Base-by-base conservation (phyloP, 2,329 filamentous ascomycete species). In the Sporothrix pseudoabietina region DNA sequence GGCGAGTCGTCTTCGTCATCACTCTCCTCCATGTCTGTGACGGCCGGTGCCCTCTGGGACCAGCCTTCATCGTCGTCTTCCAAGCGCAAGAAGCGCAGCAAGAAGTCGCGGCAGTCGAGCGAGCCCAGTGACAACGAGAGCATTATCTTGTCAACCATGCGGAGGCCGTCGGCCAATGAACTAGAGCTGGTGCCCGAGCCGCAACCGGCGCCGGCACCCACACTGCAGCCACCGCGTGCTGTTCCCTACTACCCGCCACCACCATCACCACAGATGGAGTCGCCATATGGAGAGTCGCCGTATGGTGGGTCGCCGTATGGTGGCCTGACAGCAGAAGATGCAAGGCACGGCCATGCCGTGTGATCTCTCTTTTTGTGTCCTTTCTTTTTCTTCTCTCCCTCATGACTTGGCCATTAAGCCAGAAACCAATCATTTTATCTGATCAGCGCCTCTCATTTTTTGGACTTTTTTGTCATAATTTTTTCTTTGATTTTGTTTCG, bases 51-150 rank as follows among this genome's bases (percentile, higher is more conserved):
- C 16, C 65, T 74, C 1, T 74, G 73, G 73, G 73, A 74, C 32
- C 61, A 55, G 7, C 69, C 72, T 74, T 76, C 9, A 71, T 72
- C 52, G 30, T 49, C 54, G n/a, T 63, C 54, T 22, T 32, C 41
- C 65, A 57, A 22, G 44, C 22, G 16, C 57, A 52, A 52, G 30
- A 35, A 49, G 19, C 65, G 57, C 41, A 54, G 47, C 59, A 22
- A 54, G 22, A 47, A 57, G 55, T 65, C 76, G 4, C 75, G 76
- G 9, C 78, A 73, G 69, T 68, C 65, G 1, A 78, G 78, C 9
- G 85, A 87, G 74, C 80, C 81, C 4, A 88, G 86, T 71, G 87
- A 88, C 79, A 88, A 78, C 81, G 84, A 41, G 81, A 84, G 72
- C 66, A 69, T 85, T 86, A 0, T 80, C 10, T 19, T 69, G 16